A percentile compares a stretch with the other conserved stretches of the same genome.
These are phyloP conservation scores for Colletotrichum cuscutae DNA, from an alignment of 2,329 filamentous ascomycete species.

Conservation along the genomic window DNA sequence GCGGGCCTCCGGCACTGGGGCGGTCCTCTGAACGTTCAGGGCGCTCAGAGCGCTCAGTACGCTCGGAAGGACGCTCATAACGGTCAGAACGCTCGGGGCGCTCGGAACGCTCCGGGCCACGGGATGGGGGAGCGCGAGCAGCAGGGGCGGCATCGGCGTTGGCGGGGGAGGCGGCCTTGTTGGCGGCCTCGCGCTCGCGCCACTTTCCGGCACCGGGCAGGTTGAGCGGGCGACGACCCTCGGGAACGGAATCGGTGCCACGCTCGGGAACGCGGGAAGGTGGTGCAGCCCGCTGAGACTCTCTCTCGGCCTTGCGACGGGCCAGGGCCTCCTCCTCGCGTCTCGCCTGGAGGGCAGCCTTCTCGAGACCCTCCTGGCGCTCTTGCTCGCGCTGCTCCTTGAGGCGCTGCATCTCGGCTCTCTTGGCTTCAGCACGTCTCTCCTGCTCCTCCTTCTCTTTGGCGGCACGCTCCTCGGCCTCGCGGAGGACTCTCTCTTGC, in stretches of 20 bases:
- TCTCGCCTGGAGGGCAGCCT: slow-evolving; percentile 76
- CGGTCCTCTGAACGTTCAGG: slow-evolving; percentile 59
- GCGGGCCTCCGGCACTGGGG: slow-evolving; percentile 58
- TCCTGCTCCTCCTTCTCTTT: slow-evolving; percentile 89
- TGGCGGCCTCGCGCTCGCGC: slow-evolving; percentile 52
- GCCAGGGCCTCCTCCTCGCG: slow-evolving; percentile 91
- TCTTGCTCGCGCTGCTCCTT: slow-evolving; percentile 75
- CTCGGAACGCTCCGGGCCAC: slow-evolving; percentile 1
- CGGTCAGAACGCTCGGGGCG: background rate
- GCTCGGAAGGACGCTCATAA: slow-evolving; percentile 25
- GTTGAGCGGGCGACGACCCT: slow-evolving; percentile 40
- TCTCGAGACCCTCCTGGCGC: slow-evolving; percentile 74
- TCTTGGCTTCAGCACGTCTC: slow-evolving; percentile 81
- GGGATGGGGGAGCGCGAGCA: slow-evolving; percentile 36
- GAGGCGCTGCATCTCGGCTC: slow-evolving; percentile 73
- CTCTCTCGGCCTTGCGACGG: slow-evolving; percentile 75
- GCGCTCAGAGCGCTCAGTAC: slow-evolving; percentile 22
- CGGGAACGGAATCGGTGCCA: slow-evolving; percentile 38
- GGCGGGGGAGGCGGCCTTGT: slow-evolving; percentile 39
- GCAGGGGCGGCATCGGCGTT: slow-evolving; percentile 45
- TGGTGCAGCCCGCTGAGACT: slow-evolving; percentile 51
- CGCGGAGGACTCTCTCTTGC: slow-evolving; percentile 78
- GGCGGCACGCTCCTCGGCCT: slow-evolving; percentile 85
- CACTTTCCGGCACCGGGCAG: slow-evolving; percentile 51
- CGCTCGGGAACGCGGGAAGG: slow-evolving; percentile 56